These are phyloP conservation scores for Colletotrichum tofieldiae DNA, from an alignment of 2,329 filamentous ascomycete species.

Conservation along the genomic window DNA sequence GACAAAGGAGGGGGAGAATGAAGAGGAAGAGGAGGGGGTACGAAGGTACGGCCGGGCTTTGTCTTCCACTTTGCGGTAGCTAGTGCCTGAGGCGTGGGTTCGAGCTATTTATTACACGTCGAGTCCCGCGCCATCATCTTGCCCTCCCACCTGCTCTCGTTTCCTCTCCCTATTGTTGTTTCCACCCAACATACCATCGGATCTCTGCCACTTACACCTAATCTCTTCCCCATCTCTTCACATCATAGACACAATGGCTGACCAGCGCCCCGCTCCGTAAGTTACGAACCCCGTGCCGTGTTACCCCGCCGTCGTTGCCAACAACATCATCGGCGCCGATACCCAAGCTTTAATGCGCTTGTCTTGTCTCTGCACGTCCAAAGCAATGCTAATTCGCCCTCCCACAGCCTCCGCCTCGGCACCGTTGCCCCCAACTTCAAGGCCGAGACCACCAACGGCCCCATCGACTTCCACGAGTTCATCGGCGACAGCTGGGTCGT, in stretches of 20 bases:
- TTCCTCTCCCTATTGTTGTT: background rate
- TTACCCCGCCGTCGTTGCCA: slow-evolving; percentile 3
- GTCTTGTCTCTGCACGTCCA: background rate
- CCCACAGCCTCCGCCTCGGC: slow-evolving; percentile 74
- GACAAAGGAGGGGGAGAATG: background rate
- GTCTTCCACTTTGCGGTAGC: background rate
- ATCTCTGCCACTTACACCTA: background rate
- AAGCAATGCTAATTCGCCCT: slow-evolving; percentile 15
- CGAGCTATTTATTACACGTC: slow-evolving; percentile 37
- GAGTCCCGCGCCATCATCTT: slow-evolving; percentile 14
- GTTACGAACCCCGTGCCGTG: slow-evolving; percentile 23
- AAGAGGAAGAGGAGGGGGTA: background rate
- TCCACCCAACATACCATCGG: background rate
- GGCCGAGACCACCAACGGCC: slow-evolving; percentile 83
- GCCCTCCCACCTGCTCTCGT: background rate
- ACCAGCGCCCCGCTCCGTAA: slow-evolving; percentile 44
- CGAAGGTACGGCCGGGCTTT: slow-evolving; percentile 6
- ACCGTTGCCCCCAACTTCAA: slow-evolving; percentile 84
- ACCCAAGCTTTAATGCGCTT: background rate
- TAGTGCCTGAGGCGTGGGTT: slow-evolving; percentile 18
- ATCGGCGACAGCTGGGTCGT: slow-evolving; percentile 85
- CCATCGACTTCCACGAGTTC: slow-evolving; percentile 88
- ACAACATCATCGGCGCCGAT: background rate
- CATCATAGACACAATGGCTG: slow-evolving; percentile 44
- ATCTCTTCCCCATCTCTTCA: background rate